Base-by-base conservation (phyloP, 75 land plant species). In the Larix kaempferi region DNA sequence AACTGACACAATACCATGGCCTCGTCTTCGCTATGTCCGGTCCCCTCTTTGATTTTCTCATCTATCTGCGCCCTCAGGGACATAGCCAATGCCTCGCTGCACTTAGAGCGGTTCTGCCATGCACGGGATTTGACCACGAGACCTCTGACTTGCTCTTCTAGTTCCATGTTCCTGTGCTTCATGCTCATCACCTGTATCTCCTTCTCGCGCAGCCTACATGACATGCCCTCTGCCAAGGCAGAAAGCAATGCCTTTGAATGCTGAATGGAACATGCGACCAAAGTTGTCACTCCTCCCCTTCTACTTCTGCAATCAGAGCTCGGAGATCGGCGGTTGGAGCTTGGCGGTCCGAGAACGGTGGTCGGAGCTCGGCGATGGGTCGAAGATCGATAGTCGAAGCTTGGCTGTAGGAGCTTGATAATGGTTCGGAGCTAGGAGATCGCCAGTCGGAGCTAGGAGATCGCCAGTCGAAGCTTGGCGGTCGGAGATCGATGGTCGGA, bases 1-100 rank as follows among this genome's bases (percentile, higher is more conserved):
- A 21, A 7, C 12, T 58, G 77, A 33, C 71, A 37, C 26, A 27
- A 76, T 0, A 21, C 22, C 7, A 37, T 37, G 57, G 39, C 76
- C 49, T 56, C 80, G 3, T 57, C 80, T 39, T 74, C 75, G 80
- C 60, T 73, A 37, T 33, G 29, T n/a, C 57, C 80, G 39, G 62
- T 58, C 4, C 59, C 61, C 14, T 73, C 80, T 35, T 56, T 56
- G 59, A 39, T 33, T n/a, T 2, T 87, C 61, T 80, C 80, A 25
- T 88, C 87, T 6, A 88, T 79, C 73, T 80, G 84, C 33, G 74
- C 49, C 15, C 85, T 74, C n/a, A 88, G 83, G 41, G 74, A 56
- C 13, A 13, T 52, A 2, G 81, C 80, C 78, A 81, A 17, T 2
- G 79, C 80, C 65, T 88, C 90, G 64, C 72, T 76, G 72, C 22